These are phyloP conservation scores for Pinus taeda DNA, from an alignment of 75 land plant species.

Conservation along the genomic window DNA sequence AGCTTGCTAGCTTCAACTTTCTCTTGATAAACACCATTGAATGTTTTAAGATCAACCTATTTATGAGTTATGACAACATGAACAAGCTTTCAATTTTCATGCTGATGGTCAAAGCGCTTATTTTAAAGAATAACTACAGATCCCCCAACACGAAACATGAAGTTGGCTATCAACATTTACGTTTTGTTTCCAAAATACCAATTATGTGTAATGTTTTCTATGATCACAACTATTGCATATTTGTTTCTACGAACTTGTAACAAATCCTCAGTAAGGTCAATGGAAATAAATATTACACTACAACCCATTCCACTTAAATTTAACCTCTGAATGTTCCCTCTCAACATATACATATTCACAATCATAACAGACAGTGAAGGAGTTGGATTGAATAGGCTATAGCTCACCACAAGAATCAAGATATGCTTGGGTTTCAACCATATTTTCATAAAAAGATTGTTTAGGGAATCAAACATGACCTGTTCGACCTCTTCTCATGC, in stretches of 20 bases:
- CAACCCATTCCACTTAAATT: constrained; percentile 76
- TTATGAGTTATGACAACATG: constrained; percentile 63
- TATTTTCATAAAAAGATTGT: constrained; percentile 31
- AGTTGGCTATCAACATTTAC: constrained; percentile 63
- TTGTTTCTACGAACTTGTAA: constrained; percentile 65
- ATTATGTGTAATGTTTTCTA: constrained; percentile 77
- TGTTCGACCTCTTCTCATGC: constrained; percentile 31
- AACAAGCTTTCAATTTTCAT: constrained; percentile 44
- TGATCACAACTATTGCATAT: constrained; percentile 69
- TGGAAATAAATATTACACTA: constrained; percentile 60
- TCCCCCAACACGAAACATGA: constrained; percentile 64
- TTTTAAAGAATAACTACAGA: constrained; percentile 53
- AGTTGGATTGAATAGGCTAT: constrained; percentile 65
- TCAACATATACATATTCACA: constrained; percentile 60
- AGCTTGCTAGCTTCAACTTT: constrained; percentile 43
- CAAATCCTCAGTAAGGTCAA: constrained; percentile 63
- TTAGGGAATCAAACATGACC: constrained; percentile 49
- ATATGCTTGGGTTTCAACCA: constrained; percentile 33
- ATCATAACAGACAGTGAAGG: constrained; percentile 71
- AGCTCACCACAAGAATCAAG: constrained; percentile 50
- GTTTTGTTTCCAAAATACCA: constrained; percentile 71
- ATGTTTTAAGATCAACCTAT: constrained; percentile 55
- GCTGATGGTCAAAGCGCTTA: constrained; percentile 18
- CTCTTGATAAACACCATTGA: constrained; percentile 66
- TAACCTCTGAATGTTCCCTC: constrained; percentile 55